phyloP scores from a whole-genome alignment of 2,329 filamentous ascomycete genomes.

The Aspergillus sergii region DNA sequence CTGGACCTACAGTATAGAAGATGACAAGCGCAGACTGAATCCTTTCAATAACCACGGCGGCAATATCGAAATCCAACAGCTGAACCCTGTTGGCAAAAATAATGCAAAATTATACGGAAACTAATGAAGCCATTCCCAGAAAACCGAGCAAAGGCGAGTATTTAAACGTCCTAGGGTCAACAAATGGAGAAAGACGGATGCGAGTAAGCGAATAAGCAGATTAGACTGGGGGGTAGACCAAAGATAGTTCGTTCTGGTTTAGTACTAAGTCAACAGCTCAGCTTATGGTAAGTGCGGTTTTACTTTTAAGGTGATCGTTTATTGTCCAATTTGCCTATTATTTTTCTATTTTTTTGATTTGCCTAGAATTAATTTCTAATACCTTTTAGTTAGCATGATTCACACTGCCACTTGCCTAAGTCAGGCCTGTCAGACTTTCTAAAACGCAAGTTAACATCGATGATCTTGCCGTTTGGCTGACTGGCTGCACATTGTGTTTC shows the following conservation, averaged over 20 bases:
- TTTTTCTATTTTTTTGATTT: slow-evolving; percentile 4
- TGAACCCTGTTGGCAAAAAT: background rate
- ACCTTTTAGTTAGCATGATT: background rate
- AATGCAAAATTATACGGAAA: slow-evolving; percentile 6
- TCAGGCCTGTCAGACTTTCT: slow-evolving; percentile 5
- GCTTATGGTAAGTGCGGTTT: slow-evolving; percentile 13
- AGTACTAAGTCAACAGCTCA: slow-evolving; percentile 8
- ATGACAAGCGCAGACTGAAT: slow-evolving; percentile 3
- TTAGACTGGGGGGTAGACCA: slow-evolving; percentile 6
- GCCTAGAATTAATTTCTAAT: slow-evolving; percentile 1
- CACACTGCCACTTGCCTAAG: slow-evolving; percentile 7
- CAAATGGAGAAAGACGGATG: background rate
- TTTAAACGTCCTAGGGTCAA: slow-evolving; percentile 11
- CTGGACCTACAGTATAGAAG: slow-evolving; percentile 1
- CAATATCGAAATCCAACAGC: background rate
- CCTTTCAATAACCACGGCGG: background rate
- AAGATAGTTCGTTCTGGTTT: slow-evolving; percentile 9
- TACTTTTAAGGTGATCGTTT: slow-evolving; percentile 10
- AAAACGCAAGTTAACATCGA: slow-evolving; percentile 5
- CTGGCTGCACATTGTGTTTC: background rate
- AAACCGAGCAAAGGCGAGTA: slow-evolving; percentile 9
- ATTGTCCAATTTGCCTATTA: slow-evolving; percentile 5
- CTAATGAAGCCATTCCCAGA: slow-evolving; percentile 2
- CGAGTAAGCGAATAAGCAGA: slow-evolving; percentile 4
- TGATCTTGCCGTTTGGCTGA: background rate